phyloP scores from a whole-genome alignment of 805 yeast genomes.

The Priceomyces fermenticarens region DNA sequence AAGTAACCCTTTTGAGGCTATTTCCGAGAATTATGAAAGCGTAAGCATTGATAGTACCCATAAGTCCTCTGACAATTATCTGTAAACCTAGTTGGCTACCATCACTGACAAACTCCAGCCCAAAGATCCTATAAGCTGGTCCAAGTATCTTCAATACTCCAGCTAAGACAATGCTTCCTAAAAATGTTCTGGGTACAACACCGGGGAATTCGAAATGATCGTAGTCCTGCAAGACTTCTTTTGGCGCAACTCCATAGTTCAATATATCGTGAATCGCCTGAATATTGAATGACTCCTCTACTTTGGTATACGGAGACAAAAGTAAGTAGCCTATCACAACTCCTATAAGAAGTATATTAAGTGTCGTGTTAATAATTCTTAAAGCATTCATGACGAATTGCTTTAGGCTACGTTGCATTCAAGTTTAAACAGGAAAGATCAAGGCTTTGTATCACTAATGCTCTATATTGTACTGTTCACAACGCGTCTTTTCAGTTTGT shows the following conservation, averaged over 20 bases:
- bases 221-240: conserved; percentile 38
- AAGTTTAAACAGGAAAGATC: no score
- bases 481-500: no score
- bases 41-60: conserved; percentile 61
- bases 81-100: conserved; percentile 48
- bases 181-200: conserved; percentile 80
- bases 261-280: conserved; percentile 87
- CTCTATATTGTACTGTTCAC: not conserved
- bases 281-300: conserved; percentile 88
- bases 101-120: conserved; percentile 13
- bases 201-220: conserved; percentile 87
- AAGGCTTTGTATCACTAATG: not conserved
- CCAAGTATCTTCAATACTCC: conserved; percentile 28
- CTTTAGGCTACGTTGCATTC: no score
- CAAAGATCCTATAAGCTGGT: conserved; percentile 24
- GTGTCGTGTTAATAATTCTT: conserved; percentile 11
- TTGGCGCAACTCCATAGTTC: conserved; percentile 51
- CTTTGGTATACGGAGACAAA: conserved; percentile 81
- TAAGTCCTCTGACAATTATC: conserved; percentile 50
- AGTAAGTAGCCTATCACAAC: conserved; percentile 48
- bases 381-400: no score
- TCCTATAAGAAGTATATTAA: conserved; percentile 37
- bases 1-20: conserved; percentile 19
- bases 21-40: conserved; percentile 52
- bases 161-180: conserved; percentile 64